A percentile compares a stretch with the other conserved stretches of the same genome.
These are phyloP conservation scores for Backusella macrospora DNA, from an alignment of 192 early-diverging fungal genomes.

Conservation along the genomic window DNA sequence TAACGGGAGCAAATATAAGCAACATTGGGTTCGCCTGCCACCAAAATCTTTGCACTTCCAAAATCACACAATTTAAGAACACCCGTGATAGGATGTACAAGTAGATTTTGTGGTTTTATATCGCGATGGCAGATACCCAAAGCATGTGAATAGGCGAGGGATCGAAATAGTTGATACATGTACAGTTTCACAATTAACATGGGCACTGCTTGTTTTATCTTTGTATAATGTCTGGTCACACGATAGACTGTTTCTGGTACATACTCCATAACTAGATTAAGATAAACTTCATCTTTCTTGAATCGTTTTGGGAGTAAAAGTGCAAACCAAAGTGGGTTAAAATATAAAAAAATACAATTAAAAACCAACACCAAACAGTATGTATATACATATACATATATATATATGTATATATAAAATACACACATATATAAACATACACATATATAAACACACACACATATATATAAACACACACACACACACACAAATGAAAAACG, in stretches of 20 bases:
- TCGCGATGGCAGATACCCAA: slow-evolving; percentile 97
- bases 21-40: slow-evolving; percentile 94
- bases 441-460: too few species aligned
- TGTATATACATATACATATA: too few species aligned
- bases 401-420: too few species aligned
- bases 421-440: too few species aligned
- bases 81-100: slow-evolving; percentile 83
- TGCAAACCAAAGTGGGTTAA: background rate
- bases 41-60: slow-evolving; percentile 91
- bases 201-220: slow-evolving; percentile 90
- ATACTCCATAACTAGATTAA: slow-evolving; percentile 92
- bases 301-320: background rate
- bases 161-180: slow-evolving; percentile 97
- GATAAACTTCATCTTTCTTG: slow-evolving; percentile 88
- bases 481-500: background rate
- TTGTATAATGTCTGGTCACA: slow-evolving; percentile 83
- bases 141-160: slow-evolving; percentile 94
- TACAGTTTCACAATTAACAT: slow-evolving; percentile 91
- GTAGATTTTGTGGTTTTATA: slow-evolving; percentile 97
- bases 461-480: too few species aligned
- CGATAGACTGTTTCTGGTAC: slow-evolving; percentile 95
- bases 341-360: background rate
- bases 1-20: slow-evolving; percentile 96
- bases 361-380: too few species aligned
- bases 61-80: slow-evolving; percentile 97